A percentile compares a stretch with the other conserved stretches of the same genome.
Conservation (phyloP, 2,329 filamentous ascomycete genomes). For the Pestalotiopsis sp. region DNA sequence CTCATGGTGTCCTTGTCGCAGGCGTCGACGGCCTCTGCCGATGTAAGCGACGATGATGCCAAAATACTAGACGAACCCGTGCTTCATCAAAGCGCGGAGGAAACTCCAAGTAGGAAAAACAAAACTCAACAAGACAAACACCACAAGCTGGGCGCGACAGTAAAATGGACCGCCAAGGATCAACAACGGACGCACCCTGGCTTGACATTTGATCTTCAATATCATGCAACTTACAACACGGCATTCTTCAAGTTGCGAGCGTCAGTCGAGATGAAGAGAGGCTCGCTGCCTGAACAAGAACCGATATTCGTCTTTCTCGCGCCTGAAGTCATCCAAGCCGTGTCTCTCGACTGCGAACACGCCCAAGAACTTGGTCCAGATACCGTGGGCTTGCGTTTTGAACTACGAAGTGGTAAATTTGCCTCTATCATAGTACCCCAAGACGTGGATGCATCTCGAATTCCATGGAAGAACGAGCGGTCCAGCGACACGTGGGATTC, state of each 20-base stretch:
- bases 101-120: neutral
- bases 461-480: neutral
- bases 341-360: neutral
- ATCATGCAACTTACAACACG: neutral
- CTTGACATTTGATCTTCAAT: slow-evolving; percentile 8
- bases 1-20: slow-evolving; percentile 10
- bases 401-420: neutral
- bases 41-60: slow-evolving; percentile 5
- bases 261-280: neutral
- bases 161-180: neutral
- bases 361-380: neutral
- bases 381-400: slow-evolving; percentile 1
- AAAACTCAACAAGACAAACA: neutral
- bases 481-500: neutral
- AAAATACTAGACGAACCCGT: neutral
- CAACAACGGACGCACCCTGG: neutral
- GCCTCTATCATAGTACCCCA: slow-evolving; percentile 3
- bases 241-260: slow-evolving; percentile 9
- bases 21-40: slow-evolving; percentile 9
- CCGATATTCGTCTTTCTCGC: neutral
- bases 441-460: neutral
- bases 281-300: neutral
- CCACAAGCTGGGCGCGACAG: neutral
- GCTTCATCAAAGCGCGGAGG: neutral
- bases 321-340: neutral